Evolutionary conservation across 208 protist species (phyloP).

Genomic region (Crithidia bombi): DNA sequence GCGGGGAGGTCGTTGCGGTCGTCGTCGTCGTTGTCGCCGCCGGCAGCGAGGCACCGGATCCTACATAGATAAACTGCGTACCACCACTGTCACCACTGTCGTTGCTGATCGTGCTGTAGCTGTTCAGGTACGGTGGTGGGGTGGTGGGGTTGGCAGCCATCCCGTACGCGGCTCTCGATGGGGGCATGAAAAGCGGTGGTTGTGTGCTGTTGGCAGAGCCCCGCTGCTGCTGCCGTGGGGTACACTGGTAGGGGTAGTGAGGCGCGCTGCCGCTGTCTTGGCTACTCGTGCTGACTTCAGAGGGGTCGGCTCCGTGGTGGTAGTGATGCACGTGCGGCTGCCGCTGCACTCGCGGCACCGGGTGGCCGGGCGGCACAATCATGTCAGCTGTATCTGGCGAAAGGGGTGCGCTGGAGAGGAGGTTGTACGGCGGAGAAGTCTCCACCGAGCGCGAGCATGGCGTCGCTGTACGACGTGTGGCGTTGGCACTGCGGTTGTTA

Average conservation of each 20-base stretch:
- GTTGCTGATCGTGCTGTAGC: neutral
- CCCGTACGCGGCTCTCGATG: neutral
- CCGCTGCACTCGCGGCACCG: neutral
- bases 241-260: neutral
- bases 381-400: conserved; percentile 13
- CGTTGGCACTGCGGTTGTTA: neutral
- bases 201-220: neutral
- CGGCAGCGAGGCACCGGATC: too few relatives aligned
- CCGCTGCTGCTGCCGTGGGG: neutral
- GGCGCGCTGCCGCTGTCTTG: conserved; percentile 7
- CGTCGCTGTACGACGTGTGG: neutral
- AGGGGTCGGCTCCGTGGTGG: neutral
- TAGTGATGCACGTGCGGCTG: neutral
- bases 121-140: neutral
- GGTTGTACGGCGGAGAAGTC: conserved; percentile 22
- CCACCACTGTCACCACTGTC: neutral
- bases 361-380: conserved; percentile 10
- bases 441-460: conserved; percentile 8
- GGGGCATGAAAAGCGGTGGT: conserved; percentile 9
- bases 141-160: neutral
- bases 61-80: too few relatives aligned
- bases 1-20: too few relatives aligned
- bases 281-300: conserved; percentile 14
- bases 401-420: conserved; percentile 4
- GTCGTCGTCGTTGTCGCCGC: too few relatives aligned